These are phyloP conservation scores for Aspergillus intermedius DNA, from an alignment of 2,329 filamentous ascomycete species.

Conservation along the genomic window DNA sequence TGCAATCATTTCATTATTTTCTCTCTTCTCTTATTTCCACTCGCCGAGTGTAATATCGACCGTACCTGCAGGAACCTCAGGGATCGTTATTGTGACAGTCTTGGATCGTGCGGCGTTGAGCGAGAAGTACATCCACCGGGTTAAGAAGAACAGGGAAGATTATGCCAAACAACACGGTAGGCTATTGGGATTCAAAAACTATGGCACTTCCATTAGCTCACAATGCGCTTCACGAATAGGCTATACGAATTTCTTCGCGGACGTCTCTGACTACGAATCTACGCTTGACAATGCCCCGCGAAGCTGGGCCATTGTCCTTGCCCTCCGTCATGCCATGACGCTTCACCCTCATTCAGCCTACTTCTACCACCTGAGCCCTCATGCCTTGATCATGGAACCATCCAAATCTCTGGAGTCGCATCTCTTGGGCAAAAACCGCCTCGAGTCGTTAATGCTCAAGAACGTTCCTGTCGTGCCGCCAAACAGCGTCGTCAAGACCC, in stretches of 20 bases:
- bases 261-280: slow-evolving; percentile 62
- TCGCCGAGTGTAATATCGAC: slow-evolving; percentile 21
- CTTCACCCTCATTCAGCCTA: slow-evolving; percentile 69
- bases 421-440: slow-evolving; percentile 58
- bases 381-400: slow-evolving; percentile 84
- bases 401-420: slow-evolving; percentile 61
- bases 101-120: slow-evolving; percentile 63
- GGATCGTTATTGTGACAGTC: slow-evolving; percentile 75
- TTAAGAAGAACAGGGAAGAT: slow-evolving; percentile 73
- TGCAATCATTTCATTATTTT: slow-evolving; percentile 54
- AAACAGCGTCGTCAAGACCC: slow-evolving; percentile 95
- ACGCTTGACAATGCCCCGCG: slow-evolving; percentile 36
- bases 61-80: slow-evolving; percentile 33
- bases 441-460: slow-evolving; percentile 76
- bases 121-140: slow-evolving; percentile 61
- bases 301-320: slow-evolving; percentile 64
- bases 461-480: slow-evolving; percentile 85
- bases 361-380: slow-evolving; percentile 81
- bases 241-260: slow-evolving; percentile 78
- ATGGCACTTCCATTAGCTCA: not conserved
- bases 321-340: slow-evolving; percentile 81
- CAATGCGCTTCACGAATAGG: slow-evolving; percentile 45
- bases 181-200: not conserved
- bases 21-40: slow-evolving; percentile 48
- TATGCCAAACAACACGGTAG: slow-evolving; percentile 84